A percentile compares a stretch with the other conserved stretches of the same genome.
Conservation (phyloP, 805 yeast species). For the Candida succiphila region DNA sequence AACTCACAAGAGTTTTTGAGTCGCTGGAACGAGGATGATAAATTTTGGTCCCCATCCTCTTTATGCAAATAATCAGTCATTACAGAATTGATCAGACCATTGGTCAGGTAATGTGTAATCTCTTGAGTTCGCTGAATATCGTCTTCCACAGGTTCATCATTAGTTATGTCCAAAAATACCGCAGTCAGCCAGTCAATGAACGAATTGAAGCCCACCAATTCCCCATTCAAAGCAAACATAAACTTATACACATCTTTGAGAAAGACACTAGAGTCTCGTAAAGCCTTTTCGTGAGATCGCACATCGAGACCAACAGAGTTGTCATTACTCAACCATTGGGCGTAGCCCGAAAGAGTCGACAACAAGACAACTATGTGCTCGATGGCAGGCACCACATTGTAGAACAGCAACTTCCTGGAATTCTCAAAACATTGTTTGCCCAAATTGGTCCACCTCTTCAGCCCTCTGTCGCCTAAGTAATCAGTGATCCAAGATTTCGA, state of each 20-base stretch:
- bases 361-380: slow-evolving; percentile 44
- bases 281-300: slow-evolving; percentile 8
- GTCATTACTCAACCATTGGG: slow-evolving; percentile 25
- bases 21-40: too few relatives aligned
- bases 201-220: slow-evolving; percentile 33
- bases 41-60: too few relatives aligned
- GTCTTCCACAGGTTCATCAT: slow-evolving; percentile 23
- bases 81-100: slow-evolving; percentile 9
- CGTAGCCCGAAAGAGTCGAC: slow-evolving; percentile 28
- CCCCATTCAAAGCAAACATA: slow-evolving; percentile 34
- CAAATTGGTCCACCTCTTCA: slow-evolving; percentile 41
- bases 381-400: slow-evolving; percentile 41
- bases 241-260: slow-evolving; percentile 25
- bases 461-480: slow-evolving; percentile 58
- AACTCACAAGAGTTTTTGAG: not conserved
- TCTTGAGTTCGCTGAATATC: slow-evolving; percentile 13
- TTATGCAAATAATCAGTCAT: too few relatives aligned
- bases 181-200: slow-evolving; percentile 34
- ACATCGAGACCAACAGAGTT: slow-evolving; percentile 10
- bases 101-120: slow-evolving; percentile 21
- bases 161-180: slow-evolving; percentile 26
- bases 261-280: slow-evolving; percentile 12
- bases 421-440: slow-evolving; percentile 43
- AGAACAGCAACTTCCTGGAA: slow-evolving; percentile 34
- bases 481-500: slow-evolving; percentile 53